Conservation (phyloP, 306 rosid genomes). For the Morella rubra region DNA sequence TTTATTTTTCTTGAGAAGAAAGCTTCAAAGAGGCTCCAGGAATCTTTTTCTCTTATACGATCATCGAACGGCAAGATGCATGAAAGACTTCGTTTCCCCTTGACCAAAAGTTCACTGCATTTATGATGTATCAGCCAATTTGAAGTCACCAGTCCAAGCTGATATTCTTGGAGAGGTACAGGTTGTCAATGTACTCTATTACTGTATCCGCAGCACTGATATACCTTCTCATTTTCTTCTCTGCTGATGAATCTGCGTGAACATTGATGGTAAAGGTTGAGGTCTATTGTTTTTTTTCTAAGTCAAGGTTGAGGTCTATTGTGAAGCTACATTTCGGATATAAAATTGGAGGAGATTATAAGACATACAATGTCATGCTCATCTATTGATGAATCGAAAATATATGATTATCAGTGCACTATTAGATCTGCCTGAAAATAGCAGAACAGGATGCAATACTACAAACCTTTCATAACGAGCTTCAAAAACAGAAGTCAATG, state of each 20-base stretch:
- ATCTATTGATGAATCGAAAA: not conserved
- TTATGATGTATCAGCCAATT: not conserved
- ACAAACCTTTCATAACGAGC: not conserved
- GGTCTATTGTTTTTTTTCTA: not conserved
- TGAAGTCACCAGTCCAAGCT: constrained; percentile 76
- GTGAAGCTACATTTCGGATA: not conserved
- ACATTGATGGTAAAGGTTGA: constrained; percentile 7
- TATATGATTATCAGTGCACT: not conserved
- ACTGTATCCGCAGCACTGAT: constrained; percentile 60
- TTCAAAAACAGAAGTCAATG: not conserved
- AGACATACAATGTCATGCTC: not conserved
- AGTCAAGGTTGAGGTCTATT: not conserved
- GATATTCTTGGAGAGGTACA: constrained; percentile 68
- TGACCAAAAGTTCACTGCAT: not conserved
- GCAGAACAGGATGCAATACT: not conserved
- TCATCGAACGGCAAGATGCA: not conserved
- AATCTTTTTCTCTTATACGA: not conserved
- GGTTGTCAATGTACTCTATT: constrained; percentile 72
- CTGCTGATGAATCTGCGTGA: constrained; percentile 74
- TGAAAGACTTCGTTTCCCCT: not conserved
- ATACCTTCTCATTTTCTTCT: constrained; percentile 83
- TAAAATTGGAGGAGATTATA: not conserved
- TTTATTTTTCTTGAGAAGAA: not conserved
- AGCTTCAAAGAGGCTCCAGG: not conserved
- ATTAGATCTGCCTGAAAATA: not conserved